Evolutionary conservation across 495 filamentous ascomycete species (phyloP).

Genomic region (Cenococcum geophilum): DNA sequence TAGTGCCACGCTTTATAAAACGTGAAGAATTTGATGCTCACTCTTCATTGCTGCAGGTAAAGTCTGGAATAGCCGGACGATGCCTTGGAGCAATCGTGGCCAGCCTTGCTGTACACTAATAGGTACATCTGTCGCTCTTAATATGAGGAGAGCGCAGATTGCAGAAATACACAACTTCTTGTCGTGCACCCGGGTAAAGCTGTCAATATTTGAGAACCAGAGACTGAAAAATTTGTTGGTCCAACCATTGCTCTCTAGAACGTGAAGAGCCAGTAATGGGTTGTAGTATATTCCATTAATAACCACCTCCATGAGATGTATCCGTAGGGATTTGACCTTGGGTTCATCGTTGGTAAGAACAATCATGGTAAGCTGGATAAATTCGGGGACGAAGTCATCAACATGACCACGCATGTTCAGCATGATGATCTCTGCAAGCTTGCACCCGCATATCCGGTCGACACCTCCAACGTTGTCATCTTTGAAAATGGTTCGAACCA

Average conservation of each 20-base stretch:
- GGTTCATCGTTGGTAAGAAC: conserved; percentile 65
- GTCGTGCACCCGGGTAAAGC: conserved; percentile 89
- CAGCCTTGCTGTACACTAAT: conserved; percentile 87
- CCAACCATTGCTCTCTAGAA: conserved; percentile 85
- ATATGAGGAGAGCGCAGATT: conserved; percentile 73
- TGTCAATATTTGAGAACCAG: conserved; percentile 95
- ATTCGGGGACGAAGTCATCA: conserved; percentile 78
- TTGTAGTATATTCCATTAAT: conserved; percentile 99
- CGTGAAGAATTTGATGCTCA: conserved; percentile 29
- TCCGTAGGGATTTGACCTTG: conserved; percentile 81
- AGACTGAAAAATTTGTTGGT: conserved; percentile 99
- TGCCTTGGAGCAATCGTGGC: conserved; percentile 89
- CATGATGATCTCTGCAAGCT: conserved; percentile 95
- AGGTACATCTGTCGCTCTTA: conserved; percentile 73
- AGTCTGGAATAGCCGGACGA: conserved; percentile 85
- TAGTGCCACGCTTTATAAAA: neutral
- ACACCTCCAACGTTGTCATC: conserved; percentile 90
- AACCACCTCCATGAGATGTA: conserved; percentile 98
- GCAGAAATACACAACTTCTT: conserved; percentile 96
- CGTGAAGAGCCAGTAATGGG: conserved; percentile 69
- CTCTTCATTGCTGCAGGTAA: conserved; percentile 79
- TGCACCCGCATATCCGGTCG: conserved; percentile 97
- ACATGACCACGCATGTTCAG: conserved; percentile 86
- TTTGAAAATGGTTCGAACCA: conserved; percentile 67
- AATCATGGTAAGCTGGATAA: conserved; percentile 81